A percentile compares a stretch with the other conserved stretches of the same genome.
These are phyloP conservation scores for Phytophthora pseudosyringae DNA, from an alignment of 352 stramenopile species.

Conservation along the genomic window DNA sequence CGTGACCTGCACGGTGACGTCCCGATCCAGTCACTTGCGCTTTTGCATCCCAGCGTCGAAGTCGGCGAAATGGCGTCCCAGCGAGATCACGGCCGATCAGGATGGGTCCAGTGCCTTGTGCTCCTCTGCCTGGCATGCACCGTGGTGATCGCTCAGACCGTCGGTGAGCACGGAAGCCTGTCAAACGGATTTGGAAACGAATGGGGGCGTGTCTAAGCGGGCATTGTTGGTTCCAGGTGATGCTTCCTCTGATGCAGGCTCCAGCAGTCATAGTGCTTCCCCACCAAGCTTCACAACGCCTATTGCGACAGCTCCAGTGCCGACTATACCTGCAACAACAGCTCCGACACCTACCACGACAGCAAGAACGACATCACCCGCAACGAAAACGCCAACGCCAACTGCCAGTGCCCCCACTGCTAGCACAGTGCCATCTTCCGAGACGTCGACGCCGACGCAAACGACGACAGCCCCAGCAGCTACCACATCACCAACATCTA, in stretches of 20 bases:
- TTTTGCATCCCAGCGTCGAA: constrained; percentile 2
- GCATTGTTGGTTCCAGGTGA: not conserved
- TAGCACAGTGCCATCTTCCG: too few relatives aligned
- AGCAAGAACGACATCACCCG: not conserved
- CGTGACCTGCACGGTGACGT: too few relatives aligned
- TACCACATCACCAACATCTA: not conserved
- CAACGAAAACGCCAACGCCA: not conserved
- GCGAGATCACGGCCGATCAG: not conserved
- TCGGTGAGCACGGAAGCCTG: not conserved
- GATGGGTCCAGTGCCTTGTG: not conserved
- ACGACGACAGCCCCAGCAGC: not conserved
- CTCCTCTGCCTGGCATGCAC: not conserved
- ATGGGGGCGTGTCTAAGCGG: not conserved
- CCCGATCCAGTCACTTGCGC: not conserved
- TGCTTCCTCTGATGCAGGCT: constrained; percentile 8
- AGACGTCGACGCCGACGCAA: not conserved
- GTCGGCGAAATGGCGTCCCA: not conserved
- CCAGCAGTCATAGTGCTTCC: not conserved
- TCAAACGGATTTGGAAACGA: not conserved
- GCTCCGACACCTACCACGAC: not conserved
- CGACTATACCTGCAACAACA: not conserved
- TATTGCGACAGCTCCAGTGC: not conserved
- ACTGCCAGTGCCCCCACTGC: not conserved
- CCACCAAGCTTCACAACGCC: not conserved
- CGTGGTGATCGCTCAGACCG: not conserved